Conservation (phyloP, 2,329 filamentous ascomycete genomes). For the Capronia epimyces region DNA sequence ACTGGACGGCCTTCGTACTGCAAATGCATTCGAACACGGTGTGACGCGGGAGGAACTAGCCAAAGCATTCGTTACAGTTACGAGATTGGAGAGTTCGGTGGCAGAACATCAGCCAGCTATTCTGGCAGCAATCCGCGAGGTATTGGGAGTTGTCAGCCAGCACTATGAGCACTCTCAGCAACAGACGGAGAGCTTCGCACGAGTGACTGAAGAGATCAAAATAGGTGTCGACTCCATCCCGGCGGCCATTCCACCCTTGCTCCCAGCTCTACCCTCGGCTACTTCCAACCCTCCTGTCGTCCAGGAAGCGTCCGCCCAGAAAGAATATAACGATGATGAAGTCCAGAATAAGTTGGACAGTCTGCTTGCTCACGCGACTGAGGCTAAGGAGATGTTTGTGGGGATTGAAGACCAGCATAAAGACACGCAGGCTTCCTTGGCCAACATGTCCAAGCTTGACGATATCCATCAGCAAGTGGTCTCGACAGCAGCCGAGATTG, state of each 20-base stretch:
- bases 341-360: constrained; percentile 57
- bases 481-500: constrained; percentile 75
- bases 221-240: constrained; percentile 49
- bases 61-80: constrained; percentile 66
- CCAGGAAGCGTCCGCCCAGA: constrained; percentile 29
- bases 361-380: constrained; percentile 37
- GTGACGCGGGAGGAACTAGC: constrained; percentile 75
- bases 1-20: constrained; percentile 65
- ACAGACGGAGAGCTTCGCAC: constrained; percentile 82
- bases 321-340: constrained; percentile 56
- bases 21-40: constrained; percentile 72
- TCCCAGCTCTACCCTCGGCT: constrained; percentile 46
- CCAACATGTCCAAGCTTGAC: constrained; percentile 75
- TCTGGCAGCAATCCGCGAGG: constrained; percentile 75
- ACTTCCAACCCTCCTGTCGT: constrained; percentile 26
- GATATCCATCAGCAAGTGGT: constrained; percentile 84
- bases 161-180: constrained; percentile 88
- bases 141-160: constrained; percentile 74
- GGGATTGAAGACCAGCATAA: constrained; percentile 58
- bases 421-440: constrained; percentile 62
- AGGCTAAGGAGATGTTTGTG: constrained; percentile 42
- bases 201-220: constrained; percentile 57
- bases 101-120: constrained; percentile 84
- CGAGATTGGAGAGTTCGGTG: constrained; percentile 70
- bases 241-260: constrained; percentile 51